phyloP scores from a whole-genome alignment of 208 protist genomes.

The Trypanosoma grayi region DNA sequence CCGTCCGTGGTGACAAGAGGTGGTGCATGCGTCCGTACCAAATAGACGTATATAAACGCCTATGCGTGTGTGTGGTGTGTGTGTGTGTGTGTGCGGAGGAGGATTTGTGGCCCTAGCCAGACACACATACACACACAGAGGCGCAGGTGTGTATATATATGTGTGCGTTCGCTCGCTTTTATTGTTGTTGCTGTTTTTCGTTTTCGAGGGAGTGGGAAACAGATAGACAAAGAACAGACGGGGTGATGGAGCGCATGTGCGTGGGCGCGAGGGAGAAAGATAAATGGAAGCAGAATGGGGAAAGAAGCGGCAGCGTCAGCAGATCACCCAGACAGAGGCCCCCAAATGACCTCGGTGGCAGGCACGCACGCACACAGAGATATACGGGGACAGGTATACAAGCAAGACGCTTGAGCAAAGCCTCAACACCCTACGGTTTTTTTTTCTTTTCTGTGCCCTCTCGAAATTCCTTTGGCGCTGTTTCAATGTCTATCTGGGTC shows the following conservation, averaged over 20 bases:
- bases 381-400: too few species aligned
- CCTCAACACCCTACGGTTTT: not conserved
- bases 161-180: not conserved
- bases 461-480: too few species aligned
- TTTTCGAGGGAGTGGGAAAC: not conserved
- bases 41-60: not conserved
- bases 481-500: too few species aligned
- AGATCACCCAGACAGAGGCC: not conserved
- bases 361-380: too few species aligned
- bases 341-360: too few species aligned
- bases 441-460: constrained; percentile 11
- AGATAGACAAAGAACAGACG: not conserved
- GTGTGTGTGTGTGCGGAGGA: too few species aligned
- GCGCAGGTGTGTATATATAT: not conserved
- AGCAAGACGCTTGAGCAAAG: too few species aligned
- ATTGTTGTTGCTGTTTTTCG: not conserved
- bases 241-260: not conserved
- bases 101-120: too few species aligned
- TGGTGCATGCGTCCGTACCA: constrained; percentile 86
- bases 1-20: constrained; percentile 84
- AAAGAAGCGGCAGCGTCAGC: not conserved
- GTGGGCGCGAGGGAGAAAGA: too few species aligned
- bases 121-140: not conserved
- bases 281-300: not conserved
- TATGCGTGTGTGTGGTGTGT: not conserved